Base-by-base conservation (phyloP, 2,329 filamentous ascomycete genomes). In the Pseudogymnoascus sp. region DNA sequence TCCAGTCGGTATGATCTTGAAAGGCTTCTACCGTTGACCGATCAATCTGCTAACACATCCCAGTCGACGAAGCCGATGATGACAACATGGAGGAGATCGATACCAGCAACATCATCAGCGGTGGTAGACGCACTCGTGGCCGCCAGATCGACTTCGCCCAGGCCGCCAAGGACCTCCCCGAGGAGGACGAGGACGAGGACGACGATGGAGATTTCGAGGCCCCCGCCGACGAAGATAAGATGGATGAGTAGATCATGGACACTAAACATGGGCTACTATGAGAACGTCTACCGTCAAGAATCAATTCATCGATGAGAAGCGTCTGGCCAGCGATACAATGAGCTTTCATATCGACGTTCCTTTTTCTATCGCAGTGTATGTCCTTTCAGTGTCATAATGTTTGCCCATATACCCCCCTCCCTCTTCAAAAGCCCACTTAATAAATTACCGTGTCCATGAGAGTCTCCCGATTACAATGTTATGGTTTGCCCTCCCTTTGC, bases 141-240 rank as follows among this genome's bases (percentile, higher is more conserved):
- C 90, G 90, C 76, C 83, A 86, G 71, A 97, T 97, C 74, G 90
- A 97, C 81, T 97, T 90, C 77, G 88, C 89, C 70, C 92, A 96
- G 79, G 92, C 92, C 18, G 91, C 90, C 25, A 82, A 89, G 76
- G 86, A 96, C 75, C 83, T 89, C 69, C 85, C 84, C 54, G 84
- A 81, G 65, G 84, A 86, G n/a, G 86, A 89, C 6, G 89, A 92
- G 4, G 89, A 90, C 12, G 87, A 93, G 30, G 90, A 92, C 47
- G 89, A 94, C 0, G 89, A 89, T 50, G 85, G 83, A 22, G 78
- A 79, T 67, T 87, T 87, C 72, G 78, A 86, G 71, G 84, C 84
- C 58, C 73, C 81, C 38, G 82, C 83, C 73, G 81, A 82, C 60
- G 81, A 86, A 65, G 85, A 86, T 64, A 84, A 86, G 76, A 91